A percentile compares a stretch with the other conserved stretches of the same genome.
Conservation (phyloP, 768 basidiomycete species). For the Scleroderma citrinum region DNA sequence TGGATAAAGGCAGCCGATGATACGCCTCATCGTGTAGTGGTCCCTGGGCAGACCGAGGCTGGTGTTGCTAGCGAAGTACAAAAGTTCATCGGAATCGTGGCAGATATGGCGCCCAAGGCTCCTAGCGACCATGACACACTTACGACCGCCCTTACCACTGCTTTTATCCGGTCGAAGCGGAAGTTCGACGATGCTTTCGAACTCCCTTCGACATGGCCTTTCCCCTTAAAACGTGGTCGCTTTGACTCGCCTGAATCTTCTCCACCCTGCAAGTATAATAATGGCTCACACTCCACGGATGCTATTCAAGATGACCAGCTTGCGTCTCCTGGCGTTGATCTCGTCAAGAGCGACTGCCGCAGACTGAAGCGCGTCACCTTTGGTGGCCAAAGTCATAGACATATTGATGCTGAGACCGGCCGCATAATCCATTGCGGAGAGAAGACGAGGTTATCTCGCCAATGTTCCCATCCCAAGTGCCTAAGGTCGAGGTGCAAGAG, state of each 20-base stretch:
- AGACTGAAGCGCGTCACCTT: neutral
- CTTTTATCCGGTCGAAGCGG: neutral
- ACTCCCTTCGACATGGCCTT: neutral
- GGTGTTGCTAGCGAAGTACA: slow-evolving; percentile 18
- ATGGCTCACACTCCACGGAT: neutral
- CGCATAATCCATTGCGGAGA: neutral
- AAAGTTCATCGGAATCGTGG: slow-evolving; percentile 15
- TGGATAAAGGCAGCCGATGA: slow-evolving; percentile 33
- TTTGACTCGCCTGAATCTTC: neutral
- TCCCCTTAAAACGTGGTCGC: neutral
- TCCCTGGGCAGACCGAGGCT: slow-evolving; percentile 30
- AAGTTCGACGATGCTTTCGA: neutral
- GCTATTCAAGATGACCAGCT: neutral
- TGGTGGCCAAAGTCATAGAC: slow-evolving; percentile 1
- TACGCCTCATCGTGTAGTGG: slow-evolving; percentile 30
- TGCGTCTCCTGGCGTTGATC: neutral
- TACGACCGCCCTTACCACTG: neutral
- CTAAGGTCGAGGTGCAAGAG: slow-evolving; percentile 1
- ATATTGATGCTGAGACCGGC: neutral
- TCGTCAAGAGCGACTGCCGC: neutral
- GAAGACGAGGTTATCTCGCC: neutral
- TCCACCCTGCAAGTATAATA: neutral
- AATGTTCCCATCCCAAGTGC: neutral
- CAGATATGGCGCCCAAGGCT: slow-evolving; percentile 8
- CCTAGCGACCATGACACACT: neutral